Evolutionary conservation across 805 yeast genomes (phyloP).

Genomic region (Pichia californica): DNA sequence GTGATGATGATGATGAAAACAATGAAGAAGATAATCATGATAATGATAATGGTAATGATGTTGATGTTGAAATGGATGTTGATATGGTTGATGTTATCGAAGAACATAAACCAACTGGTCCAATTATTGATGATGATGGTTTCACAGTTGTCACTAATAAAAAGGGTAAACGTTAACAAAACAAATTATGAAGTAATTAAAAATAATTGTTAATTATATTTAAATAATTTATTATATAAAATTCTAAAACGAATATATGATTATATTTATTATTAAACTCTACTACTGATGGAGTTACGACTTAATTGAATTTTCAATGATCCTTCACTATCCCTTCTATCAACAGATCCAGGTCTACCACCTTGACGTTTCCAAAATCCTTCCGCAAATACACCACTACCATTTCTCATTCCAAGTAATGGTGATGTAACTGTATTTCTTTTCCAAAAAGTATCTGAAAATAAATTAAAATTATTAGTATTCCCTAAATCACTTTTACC

Average conservation of each 20-base stretch:
- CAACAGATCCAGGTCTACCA: conserved; percentile 8
- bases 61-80: conserved; percentile 19
- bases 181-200: too few relatives aligned
- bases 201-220: too few relatives aligned
- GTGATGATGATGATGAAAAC: conserved; percentile 38
- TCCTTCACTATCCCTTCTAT: conserved; percentile 12
- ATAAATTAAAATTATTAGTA: background rate
- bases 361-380: conserved; percentile 17
- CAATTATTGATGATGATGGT: conserved; percentile 89
- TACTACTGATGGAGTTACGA: background rate
- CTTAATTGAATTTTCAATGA: conserved; percentile 8
- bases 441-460: conserved; percentile 8
- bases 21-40: conserved; percentile 40
- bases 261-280: background rate
- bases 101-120: conserved; percentile 41
- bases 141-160: conserved; percentile 74
- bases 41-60: conserved; percentile 12
- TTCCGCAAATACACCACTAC: conserved; percentile 12
- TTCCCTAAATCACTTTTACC: conserved; percentile 6
- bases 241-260: too few relatives aligned
- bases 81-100: conserved; percentile 34
- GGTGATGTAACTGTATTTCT: conserved; percentile 16
- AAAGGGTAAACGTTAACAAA: conserved; percentile 42
- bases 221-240: too few relatives aligned
- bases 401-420: conserved; percentile 15